These are phyloP conservation scores for Amaranthus palmeri DNA, from an alignment of 148 eudicot species.

Conservation along the genomic window DNA sequence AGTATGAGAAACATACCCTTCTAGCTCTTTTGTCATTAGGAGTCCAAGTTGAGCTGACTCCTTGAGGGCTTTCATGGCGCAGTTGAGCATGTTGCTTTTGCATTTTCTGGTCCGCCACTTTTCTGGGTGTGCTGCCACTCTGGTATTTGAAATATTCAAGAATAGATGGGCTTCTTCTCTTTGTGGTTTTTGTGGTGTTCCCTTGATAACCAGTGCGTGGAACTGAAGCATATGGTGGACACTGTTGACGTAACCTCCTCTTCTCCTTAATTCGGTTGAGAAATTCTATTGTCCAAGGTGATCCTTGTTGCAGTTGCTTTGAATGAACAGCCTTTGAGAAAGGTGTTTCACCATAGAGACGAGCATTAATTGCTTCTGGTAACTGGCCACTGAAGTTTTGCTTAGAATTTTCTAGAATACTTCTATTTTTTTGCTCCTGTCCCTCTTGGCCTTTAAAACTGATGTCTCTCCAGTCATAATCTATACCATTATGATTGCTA, in stretches of 20 bases:
- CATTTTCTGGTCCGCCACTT: slow-evolving; percentile 39
- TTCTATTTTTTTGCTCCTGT: slow-evolving; percentile 24
- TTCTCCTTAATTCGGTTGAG: slow-evolving; percentile 81
- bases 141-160: slow-evolving; percentile 71
- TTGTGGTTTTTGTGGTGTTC: slow-evolving; percentile 38
- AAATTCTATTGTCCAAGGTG: slow-evolving; percentile 94
- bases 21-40: slow-evolving; percentile 86
- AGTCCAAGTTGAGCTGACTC: slow-evolving; percentile 41
- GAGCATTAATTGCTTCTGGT: slow-evolving; percentile 29
- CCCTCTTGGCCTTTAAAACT: slow-evolving; percentile 22
- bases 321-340: slow-evolving; percentile 62
- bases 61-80: slow-evolving; percentile 41
- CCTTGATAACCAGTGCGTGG: slow-evolving; percentile 31
- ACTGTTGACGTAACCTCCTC: slow-evolving; percentile 59
- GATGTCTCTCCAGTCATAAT: slow-evolving; percentile 24
- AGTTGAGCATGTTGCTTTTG: slow-evolving; percentile 40
- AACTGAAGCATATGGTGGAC: slow-evolving; percentile 45
- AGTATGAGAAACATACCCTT: slow-evolving; percentile 42
- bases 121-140: slow-evolving; percentile 52
- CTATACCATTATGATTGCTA: slow-evolving; percentile 25
- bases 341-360: slow-evolving; percentile 46
- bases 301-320: slow-evolving; percentile 56
- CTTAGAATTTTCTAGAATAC: slow-evolving; percentile 26
- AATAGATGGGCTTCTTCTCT: slow-evolving; percentile 84
- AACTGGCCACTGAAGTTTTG: slow-evolving; percentile 26